Conservation (phyloP, 2,329 filamentous ascomycete species). For the Xylariales sp. region DNA sequence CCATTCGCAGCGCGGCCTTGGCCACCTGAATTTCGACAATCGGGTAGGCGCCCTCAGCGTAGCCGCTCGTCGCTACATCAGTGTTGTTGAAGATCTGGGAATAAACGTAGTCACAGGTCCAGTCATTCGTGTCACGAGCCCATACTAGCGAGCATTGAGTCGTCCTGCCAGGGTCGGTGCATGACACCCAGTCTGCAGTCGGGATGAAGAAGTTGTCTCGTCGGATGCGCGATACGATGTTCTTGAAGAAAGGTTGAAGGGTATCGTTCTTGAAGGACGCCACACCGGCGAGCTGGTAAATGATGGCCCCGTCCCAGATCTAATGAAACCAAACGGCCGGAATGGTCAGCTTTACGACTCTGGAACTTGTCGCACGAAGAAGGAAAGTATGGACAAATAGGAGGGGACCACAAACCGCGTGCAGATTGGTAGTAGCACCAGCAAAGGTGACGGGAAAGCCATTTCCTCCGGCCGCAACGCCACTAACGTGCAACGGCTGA, state of each 20-base stretch:
- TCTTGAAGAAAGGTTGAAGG: constrained; percentile 40
- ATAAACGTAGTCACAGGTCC: constrained; percentile 43
- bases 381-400: neutral
- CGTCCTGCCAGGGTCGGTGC: constrained; percentile 37
- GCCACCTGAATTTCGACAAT: constrained; percentile 41
- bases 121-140: constrained; percentile 42
- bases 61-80: constrained; percentile 41
- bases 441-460: constrained; percentile 59
- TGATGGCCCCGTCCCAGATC: constrained; percentile 62
- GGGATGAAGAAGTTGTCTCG: constrained; percentile 37
- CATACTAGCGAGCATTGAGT: constrained; percentile 33
- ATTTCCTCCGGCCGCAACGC: constrained; percentile 60
- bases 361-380: neutral
- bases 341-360: constrained; percentile 15
- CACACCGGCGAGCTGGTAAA: constrained; percentile 48
- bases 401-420: constrained; percentile 50
- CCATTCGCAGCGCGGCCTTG: constrained; percentile 41
- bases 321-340: constrained; percentile 7
- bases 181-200: constrained; percentile 37
- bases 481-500: constrained; percentile 56
- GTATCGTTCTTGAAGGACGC: constrained; percentile 38
- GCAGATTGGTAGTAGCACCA: constrained; percentile 58
- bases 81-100: constrained; percentile 41
- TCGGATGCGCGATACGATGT: constrained; percentile 34
- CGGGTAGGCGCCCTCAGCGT: constrained; percentile 38